Evolutionary conservation across 495 filamentous ascomycete genomes (phyloP), one percentile per base, ranked within the genome.

Genomic region (Penicillium taxi): DNA sequence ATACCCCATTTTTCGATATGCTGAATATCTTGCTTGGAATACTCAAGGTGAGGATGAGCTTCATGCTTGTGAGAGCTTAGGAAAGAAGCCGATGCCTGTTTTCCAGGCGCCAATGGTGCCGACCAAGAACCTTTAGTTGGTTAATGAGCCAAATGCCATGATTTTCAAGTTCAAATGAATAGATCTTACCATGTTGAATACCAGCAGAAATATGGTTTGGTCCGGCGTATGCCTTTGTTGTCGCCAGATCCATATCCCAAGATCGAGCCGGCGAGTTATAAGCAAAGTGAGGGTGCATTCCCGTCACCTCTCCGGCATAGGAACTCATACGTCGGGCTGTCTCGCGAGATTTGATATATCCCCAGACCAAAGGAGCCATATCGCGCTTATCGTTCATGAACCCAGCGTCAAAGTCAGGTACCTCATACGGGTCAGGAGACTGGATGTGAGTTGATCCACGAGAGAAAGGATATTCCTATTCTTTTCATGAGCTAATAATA

Each of bases 301-400:
- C 59, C 24, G 78, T 75, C 17, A 85, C 83, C 51, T 91, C 85
- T 22, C 84, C 84, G 12, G 80, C 81, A 42, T 86, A 89, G 3
- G 80, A 70, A 26, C 78, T 71, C 85, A 88, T 88, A 23, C 82
- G 70, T 1, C 82, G 68, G 5, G 82, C 81, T 4, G 81, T 87
- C 70, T 88, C 84, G 19, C 84, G 77, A n/a, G 78, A 84, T 56
- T 86, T 86, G 58, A 86, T 86, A 56, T 91, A 89, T 0, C 75
- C 80, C 84, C 84, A 89, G 4, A 87, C 80, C 80, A 87, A 82
- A 7, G 83, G 81, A 4, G 73, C 78, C 81, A 88, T 86, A 50
- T 89, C 84, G 17, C 82, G 72, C 56, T 84, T 77, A 54, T 89
- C 82, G 44, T 83, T 88, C 82, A 89, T 86, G 63, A 88, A 90